Base-by-base conservation (phyloP, 768 basidiomycete genomes). In the Agaricus subrufescens region DNA sequence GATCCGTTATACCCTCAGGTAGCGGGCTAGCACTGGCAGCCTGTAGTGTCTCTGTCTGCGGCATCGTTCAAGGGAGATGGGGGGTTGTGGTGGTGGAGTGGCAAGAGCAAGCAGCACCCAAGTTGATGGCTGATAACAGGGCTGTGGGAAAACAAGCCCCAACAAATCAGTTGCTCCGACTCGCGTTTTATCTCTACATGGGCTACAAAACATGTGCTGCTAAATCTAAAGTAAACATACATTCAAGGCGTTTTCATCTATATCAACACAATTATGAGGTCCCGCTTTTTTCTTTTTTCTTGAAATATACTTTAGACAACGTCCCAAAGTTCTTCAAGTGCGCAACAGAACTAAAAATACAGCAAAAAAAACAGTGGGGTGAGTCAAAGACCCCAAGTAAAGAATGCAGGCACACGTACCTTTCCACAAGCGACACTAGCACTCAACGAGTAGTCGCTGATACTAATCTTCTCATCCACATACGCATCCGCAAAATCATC, bases 351-450 rank as follows among this genome's bases (percentile, higher is more conserved):
- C 91, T 94, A 61, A 34, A 19, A 19, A 19, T 19, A 19, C 19
- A 19, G 49, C 39, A 50, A 26, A 45, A 8, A 48, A 23, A 54
- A 44, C n/a, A 40, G 37, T 29, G 30, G 19, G 19, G 19, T 19
- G 19, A 19, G 19, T 19, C 14, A 6, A 9, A 8, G 34, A 34
- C 25, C 34, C 52, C 38, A 19, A 38, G 10, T 31, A 59, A 31
- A 29, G 45, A 45, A 8, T 34, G 34, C 51, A 39, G 15, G 40
- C 45, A 25, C 26, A 62, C 86, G 62, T 65, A 96, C 95, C 84
- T 98, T 98, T 58, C 96, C 96, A 66, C 96, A 98, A 19, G 96
- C 95, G 27, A 98, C 95, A 51, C 87, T 87, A 26, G 94, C 94
- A 65, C 92, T 95, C 47, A 97, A 73, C 2, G 92, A 82, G 72